Evolutionary conservation across 495 filamentous ascomycete genomes (phyloP).

Genomic region (Aspergillus sparsus): DNA sequence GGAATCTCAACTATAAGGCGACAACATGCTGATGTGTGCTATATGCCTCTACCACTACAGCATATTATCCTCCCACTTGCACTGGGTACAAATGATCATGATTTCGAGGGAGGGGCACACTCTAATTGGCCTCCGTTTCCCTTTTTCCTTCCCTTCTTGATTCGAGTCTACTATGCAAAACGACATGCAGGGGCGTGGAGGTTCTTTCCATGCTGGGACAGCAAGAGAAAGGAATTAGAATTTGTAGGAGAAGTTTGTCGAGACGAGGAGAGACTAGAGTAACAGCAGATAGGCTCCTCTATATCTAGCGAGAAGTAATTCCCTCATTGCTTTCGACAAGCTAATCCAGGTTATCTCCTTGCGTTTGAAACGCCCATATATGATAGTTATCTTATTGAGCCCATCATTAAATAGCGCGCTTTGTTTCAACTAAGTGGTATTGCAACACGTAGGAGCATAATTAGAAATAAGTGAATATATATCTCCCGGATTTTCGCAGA

Average conservation of each 20-base stretch:
- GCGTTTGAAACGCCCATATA: no score
- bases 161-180: not conserved
- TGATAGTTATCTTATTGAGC: no score
- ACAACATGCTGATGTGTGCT: not conserved
- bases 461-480: no score
- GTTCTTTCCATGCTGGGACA: constrained; percentile 4
- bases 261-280: not conserved
- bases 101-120: constrained; percentile 3
- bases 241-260: not conserved
- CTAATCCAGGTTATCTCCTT: no score
- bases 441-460: no score
- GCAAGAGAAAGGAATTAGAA: not conserved
- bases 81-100: not conserved
- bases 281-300: no score
- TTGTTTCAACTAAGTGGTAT: no score
- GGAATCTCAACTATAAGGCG: no score
- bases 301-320: no score
- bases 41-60: not conserved
- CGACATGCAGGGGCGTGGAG: constrained; percentile 1
- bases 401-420: no score
- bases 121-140: not conserved
- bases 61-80: not conserved
- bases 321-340: no score
- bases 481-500: no score
- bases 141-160: not conserved